These are phyloP conservation scores for Fusarium sp. DNA, from an alignment of 2,329 filamentous ascomycete genomes.

Conservation along the genomic window DNA sequence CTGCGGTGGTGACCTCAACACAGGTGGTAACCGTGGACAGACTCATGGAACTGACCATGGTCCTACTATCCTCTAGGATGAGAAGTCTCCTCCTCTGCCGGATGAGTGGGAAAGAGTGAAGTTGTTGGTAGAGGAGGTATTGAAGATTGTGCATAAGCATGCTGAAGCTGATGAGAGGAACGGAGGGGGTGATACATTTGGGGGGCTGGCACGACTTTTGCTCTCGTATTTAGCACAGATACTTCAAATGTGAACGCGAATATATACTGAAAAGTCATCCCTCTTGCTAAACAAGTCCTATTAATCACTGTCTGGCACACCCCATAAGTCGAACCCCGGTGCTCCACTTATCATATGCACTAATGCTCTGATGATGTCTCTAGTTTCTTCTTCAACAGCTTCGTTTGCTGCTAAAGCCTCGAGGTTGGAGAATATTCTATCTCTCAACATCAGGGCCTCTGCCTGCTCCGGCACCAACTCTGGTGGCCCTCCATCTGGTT, in stretches of 20 bases:
- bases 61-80: slow-evolving; percentile 3
- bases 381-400: background rate
- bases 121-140: background rate
- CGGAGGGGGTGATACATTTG: background rate
- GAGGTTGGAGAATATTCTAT: background rate
- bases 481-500: background rate
- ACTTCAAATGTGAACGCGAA: background rate
- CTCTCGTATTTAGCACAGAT: background rate
- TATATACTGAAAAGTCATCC: accelerated
- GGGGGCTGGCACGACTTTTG: background rate
- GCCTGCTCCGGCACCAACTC: background rate
- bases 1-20: background rate
- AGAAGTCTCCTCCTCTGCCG: background rate
- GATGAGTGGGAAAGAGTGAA: background rate
- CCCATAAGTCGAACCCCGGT: background rate
- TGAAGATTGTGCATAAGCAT: background rate
- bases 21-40: background rate
- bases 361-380: accelerated
- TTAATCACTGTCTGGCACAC: background rate
- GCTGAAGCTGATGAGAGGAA: background rate
- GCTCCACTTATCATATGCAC: background rate
- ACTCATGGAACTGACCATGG: background rate
- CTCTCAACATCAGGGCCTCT: background rate
- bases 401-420: background rate
- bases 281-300: background rate